Percentiles rank a stretch among this genome's conserved stretches.
phyloP scores from a whole-genome alignment of 805 yeast species.

The Barnettozyma californica region DNA sequence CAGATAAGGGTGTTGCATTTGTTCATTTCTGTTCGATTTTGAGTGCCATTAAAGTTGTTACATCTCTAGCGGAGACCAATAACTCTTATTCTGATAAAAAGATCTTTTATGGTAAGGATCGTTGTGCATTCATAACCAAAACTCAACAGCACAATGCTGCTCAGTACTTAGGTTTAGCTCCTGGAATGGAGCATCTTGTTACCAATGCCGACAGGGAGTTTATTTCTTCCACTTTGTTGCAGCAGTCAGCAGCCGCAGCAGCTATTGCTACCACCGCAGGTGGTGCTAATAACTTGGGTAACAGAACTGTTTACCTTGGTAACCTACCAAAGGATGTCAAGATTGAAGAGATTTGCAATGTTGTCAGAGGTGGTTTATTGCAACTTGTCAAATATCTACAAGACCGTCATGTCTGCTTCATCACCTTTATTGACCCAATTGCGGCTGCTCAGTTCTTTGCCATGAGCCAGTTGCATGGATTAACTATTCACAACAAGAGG shows the following conservation, averaged over 20 bases:
- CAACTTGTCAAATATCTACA: slow-evolving; percentile 76
- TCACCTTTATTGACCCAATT: slow-evolving; percentile 92
- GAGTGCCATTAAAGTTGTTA: slow-evolving; percentile 82
- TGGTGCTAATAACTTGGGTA: slow-evolving; percentile 87
- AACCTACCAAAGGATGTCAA: slow-evolving; percentile 84
- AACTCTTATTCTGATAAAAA: slow-evolving; percentile 71
- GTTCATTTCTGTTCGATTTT: slow-evolving; percentile 83
- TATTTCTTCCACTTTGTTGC: slow-evolving; percentile 70
- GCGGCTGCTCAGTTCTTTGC: slow-evolving; percentile 98
- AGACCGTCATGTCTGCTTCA: slow-evolving; percentile 89
- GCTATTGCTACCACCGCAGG: slow-evolving; percentile 94
- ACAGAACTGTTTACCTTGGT: slow-evolving; percentile 89
- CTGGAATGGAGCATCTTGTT: slow-evolving; percentile 77
- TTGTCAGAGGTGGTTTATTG: slow-evolving; percentile 89
- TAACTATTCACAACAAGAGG: slow-evolving; percentile 78
- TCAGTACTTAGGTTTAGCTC: slow-evolving; percentile 85
- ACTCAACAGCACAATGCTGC: slow-evolving; percentile 97
- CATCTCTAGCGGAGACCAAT: slow-evolving; percentile 56
- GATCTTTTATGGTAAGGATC: slow-evolving; percentile 88
- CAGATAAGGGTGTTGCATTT: slow-evolving; percentile 82
- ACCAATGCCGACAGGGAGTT: slow-evolving; percentile 59
- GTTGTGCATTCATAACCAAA: slow-evolving; percentile 91
- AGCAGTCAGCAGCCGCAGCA: slow-evolving; percentile 97
- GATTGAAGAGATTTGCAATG: slow-evolving; percentile 91
- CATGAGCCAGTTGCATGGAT: slow-evolving; percentile 84